Evolutionary conservation across 192 early-diverging fungal genomes (phyloP), one percentile per base, ranked within the genome.

Genomic region (Spizellomyces sp.): DNA sequence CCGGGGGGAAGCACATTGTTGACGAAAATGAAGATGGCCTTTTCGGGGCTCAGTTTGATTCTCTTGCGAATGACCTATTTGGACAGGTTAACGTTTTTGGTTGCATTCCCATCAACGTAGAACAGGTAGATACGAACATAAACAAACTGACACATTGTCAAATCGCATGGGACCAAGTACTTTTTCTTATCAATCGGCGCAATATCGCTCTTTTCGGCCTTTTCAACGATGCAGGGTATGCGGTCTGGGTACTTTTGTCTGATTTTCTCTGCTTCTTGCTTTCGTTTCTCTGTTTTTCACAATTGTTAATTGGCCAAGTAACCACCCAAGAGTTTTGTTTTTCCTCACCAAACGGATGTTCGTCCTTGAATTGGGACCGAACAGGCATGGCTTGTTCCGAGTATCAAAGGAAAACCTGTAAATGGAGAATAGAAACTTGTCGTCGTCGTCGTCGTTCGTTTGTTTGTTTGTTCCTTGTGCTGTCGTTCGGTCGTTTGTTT

Each of bases 11-110:
- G 81, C 42, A 96, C 88, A 63, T 87, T 86, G 83, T 98, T 96
- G 67, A 99, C 97, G 88, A 99, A 99, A 73, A 99, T 96, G 80
- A 98, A 98, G 77, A 99, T 97, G 64, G 97, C 97, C 86, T 98
- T 95, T 67, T 98, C 96, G 10, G 95, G 93, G 77, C 90, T 92
- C 43, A 98, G 85, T 89, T 95, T 95, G 84, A 98, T 98, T 64
- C 96, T 89, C 81, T 98, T 98, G 63, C 96, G 89, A 75, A 95
- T 95, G 48, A 95, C 73, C 50, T 73, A 50, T 46, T 9, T 41
- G 10, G n/a, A 17, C 41, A 68, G 0, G 27, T 36, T 3, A 36
- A 3, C 27, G 27, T 36, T 36, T 36, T 36, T 36, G 27, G 27
- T 36, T 36, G 3, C 27, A 3, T 36, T 36, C 27, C 46, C 15